A percentile compares a stretch with the other conserved stretches of the same genome.
phyloP scores from a whole-genome alignment of 345 rosid species.

The Sonneratia alba region DNA sequence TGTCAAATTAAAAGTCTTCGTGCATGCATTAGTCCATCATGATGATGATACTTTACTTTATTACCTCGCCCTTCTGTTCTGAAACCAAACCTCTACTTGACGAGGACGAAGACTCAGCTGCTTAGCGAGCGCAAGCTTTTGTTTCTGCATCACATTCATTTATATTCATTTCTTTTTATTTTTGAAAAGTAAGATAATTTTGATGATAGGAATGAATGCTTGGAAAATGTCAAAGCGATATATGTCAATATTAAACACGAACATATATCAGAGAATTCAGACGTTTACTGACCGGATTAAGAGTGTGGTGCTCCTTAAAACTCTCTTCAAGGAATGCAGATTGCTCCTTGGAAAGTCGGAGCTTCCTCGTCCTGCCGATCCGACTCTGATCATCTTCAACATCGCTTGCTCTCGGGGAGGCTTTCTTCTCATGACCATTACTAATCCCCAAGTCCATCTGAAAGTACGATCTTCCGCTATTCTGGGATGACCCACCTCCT shows the following conservation, averaged over 20 bases:
- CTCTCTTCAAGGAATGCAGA: constrained; percentile 95
- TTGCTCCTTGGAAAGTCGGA: constrained; percentile 81
- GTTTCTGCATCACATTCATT: constrained; percentile 42
- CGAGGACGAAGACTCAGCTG: constrained; percentile 84
- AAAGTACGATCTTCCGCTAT: neutral
- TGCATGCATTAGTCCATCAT: neutral
- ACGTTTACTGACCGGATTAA: constrained; percentile 55
- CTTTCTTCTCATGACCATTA: neutral
- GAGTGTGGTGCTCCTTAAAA: constrained; percentile 86
- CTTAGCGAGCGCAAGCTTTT: constrained; percentile 77
- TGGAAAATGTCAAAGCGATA: too few species aligned
- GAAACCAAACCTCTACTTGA: constrained; percentile 99
- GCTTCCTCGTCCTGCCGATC: constrained; percentile 40
- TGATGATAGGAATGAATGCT: too few species aligned
- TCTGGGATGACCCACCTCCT: neutral
- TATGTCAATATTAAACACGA: too few species aligned
- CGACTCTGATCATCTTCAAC: constrained; percentile 67
- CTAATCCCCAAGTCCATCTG: neutral
- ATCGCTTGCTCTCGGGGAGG: constrained; percentile 11
- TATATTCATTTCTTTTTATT: too few species aligned
- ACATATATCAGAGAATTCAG: constrained; percentile 9
- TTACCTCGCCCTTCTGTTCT: constrained; percentile 96
- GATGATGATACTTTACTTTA: neutral
- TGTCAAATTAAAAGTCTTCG: neutral
- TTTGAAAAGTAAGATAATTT: too few species aligned